Conservation (phyloP, 2,329 filamentous ascomycete species). For the Fusarium avenaceum region DNA sequence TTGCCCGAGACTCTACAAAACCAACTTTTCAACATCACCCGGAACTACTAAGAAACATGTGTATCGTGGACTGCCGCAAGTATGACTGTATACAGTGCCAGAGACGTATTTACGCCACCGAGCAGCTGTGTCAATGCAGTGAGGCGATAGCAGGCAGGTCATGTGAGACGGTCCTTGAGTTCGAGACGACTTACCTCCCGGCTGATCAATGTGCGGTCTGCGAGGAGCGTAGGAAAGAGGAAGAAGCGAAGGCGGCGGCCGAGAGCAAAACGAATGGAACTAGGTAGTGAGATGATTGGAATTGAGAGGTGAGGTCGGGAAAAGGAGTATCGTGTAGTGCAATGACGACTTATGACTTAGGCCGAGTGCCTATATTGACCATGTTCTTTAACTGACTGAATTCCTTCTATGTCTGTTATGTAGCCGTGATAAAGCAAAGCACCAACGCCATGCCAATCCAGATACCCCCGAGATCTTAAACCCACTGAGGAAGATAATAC, state of each 20-base stretch:
- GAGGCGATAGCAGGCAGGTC: not conserved
- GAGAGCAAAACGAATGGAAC: conserved; percentile 3
- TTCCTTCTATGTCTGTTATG: conserved; percentile 12
- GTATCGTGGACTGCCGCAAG: conserved; percentile 16
- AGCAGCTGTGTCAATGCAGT: conserved; percentile 18
- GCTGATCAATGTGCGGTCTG: conserved; percentile 32
- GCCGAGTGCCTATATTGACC: not conserved
- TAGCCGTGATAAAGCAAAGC: conserved; percentile 2
- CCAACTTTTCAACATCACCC: not conserved
- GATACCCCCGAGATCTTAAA: conserved; percentile 18
- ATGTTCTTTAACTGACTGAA: not conserved
- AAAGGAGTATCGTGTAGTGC: not conserved
- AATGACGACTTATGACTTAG: conserved; percentile 5
- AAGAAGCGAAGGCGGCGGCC: conserved; percentile 11
- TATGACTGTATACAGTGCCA: conserved; percentile 38
- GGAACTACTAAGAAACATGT: conserved; percentile 15
- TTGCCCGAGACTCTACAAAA: not conserved
- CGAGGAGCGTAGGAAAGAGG: conserved; percentile 20
- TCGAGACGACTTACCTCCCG: conserved; percentile 25
- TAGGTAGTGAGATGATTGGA: not conserved
- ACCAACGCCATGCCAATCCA: conserved; percentile 7
- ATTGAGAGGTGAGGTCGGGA: not conserved
- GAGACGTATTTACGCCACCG: conserved; percentile 16
- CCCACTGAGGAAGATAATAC: conserved; percentile 71
- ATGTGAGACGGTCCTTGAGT: conserved; percentile 12